phyloP scores from a whole-genome alignment of 1,284 basidiomycete genomes.

The Xerocomus cyaneibrunnescens region DNA sequence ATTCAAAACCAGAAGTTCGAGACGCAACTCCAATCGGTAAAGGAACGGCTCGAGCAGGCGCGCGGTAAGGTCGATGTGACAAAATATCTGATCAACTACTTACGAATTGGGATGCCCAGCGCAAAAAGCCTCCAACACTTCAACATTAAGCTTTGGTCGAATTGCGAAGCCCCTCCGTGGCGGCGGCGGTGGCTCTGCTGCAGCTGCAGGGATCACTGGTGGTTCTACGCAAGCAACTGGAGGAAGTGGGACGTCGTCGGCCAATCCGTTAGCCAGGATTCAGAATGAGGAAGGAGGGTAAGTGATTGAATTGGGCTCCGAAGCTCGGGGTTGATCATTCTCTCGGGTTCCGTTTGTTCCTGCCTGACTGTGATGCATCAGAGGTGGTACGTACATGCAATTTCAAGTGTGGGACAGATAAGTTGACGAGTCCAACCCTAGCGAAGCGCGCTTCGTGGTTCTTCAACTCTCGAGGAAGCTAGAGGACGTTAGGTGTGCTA shows the following conservation, averaged over 20 bases:
- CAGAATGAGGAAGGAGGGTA: slow-evolving; percentile 81
- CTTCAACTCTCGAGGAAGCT: slow-evolving; percentile 70
- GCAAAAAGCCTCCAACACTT: slow-evolving; percentile 69
- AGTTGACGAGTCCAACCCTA: slow-evolving; percentile 36
- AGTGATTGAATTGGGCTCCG: slow-evolving; percentile 37
- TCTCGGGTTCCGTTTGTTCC: slow-evolving; percentile 10
- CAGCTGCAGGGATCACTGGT: slow-evolving; percentile 37
- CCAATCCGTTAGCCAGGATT: slow-evolving; percentile 64
- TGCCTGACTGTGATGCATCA: slow-evolving; percentile 22
- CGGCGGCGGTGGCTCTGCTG: slow-evolving; percentile 71
- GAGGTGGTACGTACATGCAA: slow-evolving; percentile 41
- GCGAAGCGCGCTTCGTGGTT: slow-evolving; percentile 89
- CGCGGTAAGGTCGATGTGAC: slow-evolving; percentile 61
- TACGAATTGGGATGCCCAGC: slow-evolving; percentile 44
- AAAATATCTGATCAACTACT: slow-evolving; percentile 8
- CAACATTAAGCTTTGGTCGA: slow-evolving; percentile 82
- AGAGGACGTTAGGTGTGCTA: slow-evolving; percentile 17
- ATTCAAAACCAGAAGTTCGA: slow-evolving; percentile 96
- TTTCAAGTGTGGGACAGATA: slow-evolving; percentile 8
- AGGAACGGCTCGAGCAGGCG: slow-evolving; percentile 89
- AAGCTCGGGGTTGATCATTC: slow-evolving; percentile 25
- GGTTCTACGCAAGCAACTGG: slow-evolving; percentile 47
- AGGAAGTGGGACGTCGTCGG: slow-evolving; percentile 44
- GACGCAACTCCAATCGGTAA: slow-evolving; percentile 86
- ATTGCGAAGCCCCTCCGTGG: slow-evolving; percentile 97